Conservation (phyloP, 1,284 basidiomycete genomes). For the Phenoliferia sp. region DNA sequence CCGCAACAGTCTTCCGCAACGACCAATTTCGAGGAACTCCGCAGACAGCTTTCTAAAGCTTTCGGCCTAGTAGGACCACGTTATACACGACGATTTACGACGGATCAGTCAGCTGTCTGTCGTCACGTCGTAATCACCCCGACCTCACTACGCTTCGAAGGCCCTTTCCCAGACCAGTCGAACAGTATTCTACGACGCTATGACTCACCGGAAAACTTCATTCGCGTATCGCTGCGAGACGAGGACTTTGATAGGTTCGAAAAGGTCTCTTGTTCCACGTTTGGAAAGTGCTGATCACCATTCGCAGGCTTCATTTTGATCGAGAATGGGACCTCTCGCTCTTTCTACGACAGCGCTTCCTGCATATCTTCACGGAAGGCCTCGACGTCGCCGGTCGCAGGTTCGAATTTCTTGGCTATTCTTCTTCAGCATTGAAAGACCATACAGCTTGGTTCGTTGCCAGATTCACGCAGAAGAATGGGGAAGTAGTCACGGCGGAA, state of each 20-base stretch:
- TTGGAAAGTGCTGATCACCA: too few relatives aligned
- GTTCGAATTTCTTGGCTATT: conserved; percentile 49
- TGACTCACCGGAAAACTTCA: conserved; percentile 50
- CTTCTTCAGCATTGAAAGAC: conserved; percentile 51
- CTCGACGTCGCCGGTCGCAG: conserved; percentile 27
- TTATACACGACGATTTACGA: not conserved
- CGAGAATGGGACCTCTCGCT: conserved; percentile 45
- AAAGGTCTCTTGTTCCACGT: too few relatives aligned
- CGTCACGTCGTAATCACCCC: conserved; percentile 25
- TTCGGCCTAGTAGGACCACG: not conserved
- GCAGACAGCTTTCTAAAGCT: not conserved
- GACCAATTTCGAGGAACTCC: not conserved
- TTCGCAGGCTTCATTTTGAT: too few relatives aligned
- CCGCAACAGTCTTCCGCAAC: not conserved
- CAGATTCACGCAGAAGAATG: conserved; percentile 41
- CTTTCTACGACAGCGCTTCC: conserved; percentile 52
- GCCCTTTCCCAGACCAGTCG: conserved; percentile 62
- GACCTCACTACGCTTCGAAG: conserved; percentile 61
- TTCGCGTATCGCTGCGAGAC: conserved; percentile 71
- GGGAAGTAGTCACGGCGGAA: conserved; percentile 51
- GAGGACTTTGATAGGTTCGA: conserved; percentile 51
- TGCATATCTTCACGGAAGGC: conserved; percentile 41
- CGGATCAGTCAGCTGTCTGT: conserved; percentile 1
- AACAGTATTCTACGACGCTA: conserved; percentile 57
- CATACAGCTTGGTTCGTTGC: conserved; percentile 55